Conservation (phyloP, 495 filamentous ascomycete species). For the Cryomyces antarcticus region DNA sequence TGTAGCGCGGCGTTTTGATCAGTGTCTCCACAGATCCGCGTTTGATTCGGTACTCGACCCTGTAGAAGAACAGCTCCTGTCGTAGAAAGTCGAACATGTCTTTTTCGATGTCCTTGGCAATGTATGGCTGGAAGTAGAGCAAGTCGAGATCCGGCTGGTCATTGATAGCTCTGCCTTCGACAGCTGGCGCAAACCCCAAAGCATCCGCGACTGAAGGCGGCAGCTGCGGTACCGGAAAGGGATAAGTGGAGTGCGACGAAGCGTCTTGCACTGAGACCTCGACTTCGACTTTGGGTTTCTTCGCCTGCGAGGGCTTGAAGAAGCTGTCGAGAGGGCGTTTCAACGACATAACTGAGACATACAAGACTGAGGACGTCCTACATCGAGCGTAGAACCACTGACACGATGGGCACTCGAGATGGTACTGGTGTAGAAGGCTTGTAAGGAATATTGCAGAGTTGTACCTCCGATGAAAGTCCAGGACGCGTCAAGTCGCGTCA, state of each 20-base stretch:
- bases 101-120: constrained; percentile 27
- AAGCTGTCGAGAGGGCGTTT: constrained; percentile 32
- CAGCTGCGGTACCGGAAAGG: constrained; percentile 37
- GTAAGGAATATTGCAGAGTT: neutral
- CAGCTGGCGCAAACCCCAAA: constrained; percentile 20
- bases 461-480: neutral
- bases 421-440: neutral
- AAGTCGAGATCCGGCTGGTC: constrained; percentile 45
- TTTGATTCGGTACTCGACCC: constrained; percentile 48
- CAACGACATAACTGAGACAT: constrained; percentile 10
- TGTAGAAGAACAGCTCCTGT: constrained; percentile 44
- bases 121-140: constrained; percentile 46
- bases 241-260: constrained; percentile 37
- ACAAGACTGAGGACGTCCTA: neutral
- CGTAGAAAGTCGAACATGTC: constrained; percentile 47
- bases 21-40: constrained; percentile 32
- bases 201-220: constrained; percentile 22
- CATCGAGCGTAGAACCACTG: neutral
- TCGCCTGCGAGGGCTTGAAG: constrained; percentile 25
- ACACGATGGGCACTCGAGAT: neutral
- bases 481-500: neutral
- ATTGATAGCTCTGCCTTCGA: constrained; percentile 25
- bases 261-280: constrained; percentile 3
- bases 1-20: constrained; percentile 48
- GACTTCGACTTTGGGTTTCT: constrained; percentile 8